A percentile compares a stretch with the other conserved stretches of the same genome.
These are phyloP conservation scores for Macadamia integrifolia DNA, from an alignment of 164 flowering plant genomes.

Conservation along the genomic window DNA sequence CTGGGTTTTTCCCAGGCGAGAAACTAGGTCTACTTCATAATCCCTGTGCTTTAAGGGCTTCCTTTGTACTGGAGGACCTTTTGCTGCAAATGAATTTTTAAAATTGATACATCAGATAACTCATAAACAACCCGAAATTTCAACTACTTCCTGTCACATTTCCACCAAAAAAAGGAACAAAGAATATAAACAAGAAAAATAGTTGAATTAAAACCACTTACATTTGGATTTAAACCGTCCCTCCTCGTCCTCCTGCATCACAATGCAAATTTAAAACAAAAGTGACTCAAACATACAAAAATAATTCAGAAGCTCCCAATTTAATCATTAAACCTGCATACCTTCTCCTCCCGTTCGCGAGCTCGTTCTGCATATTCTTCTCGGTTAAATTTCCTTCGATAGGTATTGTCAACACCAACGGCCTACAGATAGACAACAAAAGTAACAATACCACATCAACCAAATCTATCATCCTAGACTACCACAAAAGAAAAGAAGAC, in stretches of 20 bases:
- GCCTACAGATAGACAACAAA: constrained; percentile 26
- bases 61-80: constrained; percentile 90
- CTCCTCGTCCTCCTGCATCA: constrained; percentile 34
- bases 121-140: not conserved
- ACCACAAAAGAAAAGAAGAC: not conserved
- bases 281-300: not conserved
- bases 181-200: not conserved
- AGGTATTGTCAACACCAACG: constrained; percentile 79
- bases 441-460: not conserved
- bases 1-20: constrained; percentile 97
- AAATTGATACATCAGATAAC: not conserved
- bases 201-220: constrained; percentile 19
- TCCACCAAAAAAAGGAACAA: not conserved
- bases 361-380: constrained; percentile 87
- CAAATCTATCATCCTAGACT: not conserved
- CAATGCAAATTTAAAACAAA: not conserved
- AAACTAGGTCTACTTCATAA: constrained; percentile 92
- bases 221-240: constrained; percentile 46
- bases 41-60: constrained; percentile 95
- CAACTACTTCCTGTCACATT: not conserved
- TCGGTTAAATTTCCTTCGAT: constrained; percentile 66
- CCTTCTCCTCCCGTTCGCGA: constrained; percentile 78
- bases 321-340: constrained; percentile 6
- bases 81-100: constrained; percentile 41
- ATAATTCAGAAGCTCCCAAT: not conserved